These are phyloP conservation scores for Silene noctiflora DNA, from an alignment of 179 eudicot genomes.

Conservation along the genomic window DNA sequence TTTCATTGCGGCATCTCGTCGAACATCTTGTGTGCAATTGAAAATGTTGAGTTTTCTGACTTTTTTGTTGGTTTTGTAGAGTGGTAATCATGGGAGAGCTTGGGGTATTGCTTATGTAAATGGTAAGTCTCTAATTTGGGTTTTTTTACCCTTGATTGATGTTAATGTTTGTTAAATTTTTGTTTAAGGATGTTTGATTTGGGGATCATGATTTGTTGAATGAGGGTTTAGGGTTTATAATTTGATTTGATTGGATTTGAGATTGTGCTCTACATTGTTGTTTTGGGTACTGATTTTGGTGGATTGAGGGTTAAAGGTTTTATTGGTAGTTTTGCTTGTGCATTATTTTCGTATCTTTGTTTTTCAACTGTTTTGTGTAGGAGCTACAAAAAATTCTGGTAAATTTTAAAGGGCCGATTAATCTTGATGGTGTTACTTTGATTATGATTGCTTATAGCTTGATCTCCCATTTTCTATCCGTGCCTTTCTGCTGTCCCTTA, in stretches of 20 bases:
- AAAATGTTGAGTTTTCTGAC: neutral
- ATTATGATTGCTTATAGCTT: neutral
- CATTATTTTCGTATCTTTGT: too few relatives aligned
- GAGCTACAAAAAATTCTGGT: too few relatives aligned
- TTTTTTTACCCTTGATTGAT: neutral
- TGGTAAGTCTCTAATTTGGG: slow-evolving; percentile 45
- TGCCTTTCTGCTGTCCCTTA: neutral
- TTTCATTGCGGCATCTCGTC: slow-evolving; percentile 25
- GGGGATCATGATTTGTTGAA: neutral
- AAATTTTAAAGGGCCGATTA: neutral
- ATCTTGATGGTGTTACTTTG: neutral
- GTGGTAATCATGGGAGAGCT: slow-evolving; percentile 92
- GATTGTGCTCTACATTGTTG: neutral
- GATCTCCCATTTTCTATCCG: too few relatives aligned
- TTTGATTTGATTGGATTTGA: neutral
- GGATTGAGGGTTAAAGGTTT: neutral
- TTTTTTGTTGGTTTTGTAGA: slow-evolving; percentile 45
- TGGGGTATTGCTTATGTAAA: slow-evolving; percentile 84
- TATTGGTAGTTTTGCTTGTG: too few relatives aligned
- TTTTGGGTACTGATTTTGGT: neutral
- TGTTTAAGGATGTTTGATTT: neutral
- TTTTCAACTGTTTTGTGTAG: neutral
- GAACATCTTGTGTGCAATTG: slow-evolving; percentile 25
- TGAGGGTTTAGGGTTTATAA: neutral
- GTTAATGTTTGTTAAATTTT: neutral